These are phyloP conservation scores for Balakata baccata DNA, from an alignment of 345 rosid species.

Conservation along the genomic window DNA sequence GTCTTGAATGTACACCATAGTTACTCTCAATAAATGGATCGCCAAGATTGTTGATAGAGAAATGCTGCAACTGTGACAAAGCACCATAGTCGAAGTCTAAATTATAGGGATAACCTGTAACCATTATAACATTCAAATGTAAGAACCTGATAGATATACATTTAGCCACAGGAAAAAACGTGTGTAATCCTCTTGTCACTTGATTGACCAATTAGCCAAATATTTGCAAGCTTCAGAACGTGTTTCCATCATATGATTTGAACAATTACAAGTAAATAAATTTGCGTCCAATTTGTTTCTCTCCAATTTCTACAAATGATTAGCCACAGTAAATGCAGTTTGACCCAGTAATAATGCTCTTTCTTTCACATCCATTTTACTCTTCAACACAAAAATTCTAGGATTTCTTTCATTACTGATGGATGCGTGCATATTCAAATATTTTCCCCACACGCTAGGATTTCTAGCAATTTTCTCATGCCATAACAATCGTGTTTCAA, in stretches of 20 bases:
- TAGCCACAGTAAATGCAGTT: neutral
- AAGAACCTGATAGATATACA: neutral
- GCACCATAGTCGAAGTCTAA: constrained; percentile 98
- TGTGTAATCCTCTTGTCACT: neutral
- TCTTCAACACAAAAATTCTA: too few relatives aligned
- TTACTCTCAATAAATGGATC: constrained; percentile 98
- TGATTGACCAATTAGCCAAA: too few relatives aligned
- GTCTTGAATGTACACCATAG: constrained; percentile 98
- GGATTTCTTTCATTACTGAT: too few relatives aligned
- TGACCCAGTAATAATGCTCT: neutral
- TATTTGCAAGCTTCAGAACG: too few relatives aligned
- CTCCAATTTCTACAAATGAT: neutral
- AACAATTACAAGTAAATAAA: neutral
- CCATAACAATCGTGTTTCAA: too few relatives aligned
- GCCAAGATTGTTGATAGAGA: constrained; percentile 92
- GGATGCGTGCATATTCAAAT: too few relatives aligned
- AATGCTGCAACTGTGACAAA: constrained; percentile 85
- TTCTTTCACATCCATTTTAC: neutral
- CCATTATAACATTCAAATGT: neutral
- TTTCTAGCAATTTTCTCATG: too few relatives aligned
- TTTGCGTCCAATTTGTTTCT: neutral
- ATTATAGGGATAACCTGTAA: constrained; percentile 90
- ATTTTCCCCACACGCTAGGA: too few relatives aligned
- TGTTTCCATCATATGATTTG: neutral
- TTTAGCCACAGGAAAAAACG: neutral